Evolutionary conservation across 2,329 filamentous ascomycete species (phyloP).

Genomic region (Penicillium concentricum): DNA sequence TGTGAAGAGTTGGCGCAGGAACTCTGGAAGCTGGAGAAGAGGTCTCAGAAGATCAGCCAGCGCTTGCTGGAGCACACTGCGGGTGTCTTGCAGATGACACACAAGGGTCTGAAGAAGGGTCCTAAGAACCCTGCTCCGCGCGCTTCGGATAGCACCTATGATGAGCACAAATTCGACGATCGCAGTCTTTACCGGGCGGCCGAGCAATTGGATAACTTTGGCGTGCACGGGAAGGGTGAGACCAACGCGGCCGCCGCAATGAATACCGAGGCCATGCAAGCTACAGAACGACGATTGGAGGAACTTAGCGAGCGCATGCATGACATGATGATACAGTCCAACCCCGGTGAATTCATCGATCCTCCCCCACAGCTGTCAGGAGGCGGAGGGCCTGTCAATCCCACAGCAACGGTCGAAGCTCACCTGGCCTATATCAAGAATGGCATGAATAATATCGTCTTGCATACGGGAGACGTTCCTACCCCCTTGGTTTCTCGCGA

Average conservation of each 20-base stretch:
- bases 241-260: slow-evolving; percentile 14
- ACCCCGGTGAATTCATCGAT: slow-evolving; percentile 36
- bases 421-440: slow-evolving; percentile 72
- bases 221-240: slow-evolving; percentile 23
- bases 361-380: slow-evolving; percentile 36
- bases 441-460: slow-evolving; percentile 60
- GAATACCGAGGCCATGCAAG: slow-evolving; percentile 53
- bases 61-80: slow-evolving; percentile 86
- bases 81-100: slow-evolving; percentile 85
- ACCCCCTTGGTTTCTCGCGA: not conserved
- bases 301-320: slow-evolving; percentile 66
- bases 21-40: slow-evolving; percentile 74
- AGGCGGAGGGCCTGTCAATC: slow-evolving; percentile 27
- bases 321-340: slow-evolving; percentile 59
- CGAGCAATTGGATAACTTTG: slow-evolving; percentile 60
- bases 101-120: slow-evolving; percentile 68
- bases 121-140: slow-evolving; percentile 58
- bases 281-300: slow-evolving; percentile 66
- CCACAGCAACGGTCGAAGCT: slow-evolving; percentile 41
- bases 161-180: slow-evolving; percentile 71
- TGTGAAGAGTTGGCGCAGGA: slow-evolving; percentile 83
- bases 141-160: slow-evolving; percentile 74
- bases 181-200: slow-evolving; percentile 69
- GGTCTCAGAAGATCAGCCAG: slow-evolving; percentile 70
- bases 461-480: slow-evolving; percentile 40